A percentile compares a stretch with the other conserved stretches of the same genome.
phyloP scores from a whole-genome alignment of 306 rosid species.

The Vicia villosa region DNA sequence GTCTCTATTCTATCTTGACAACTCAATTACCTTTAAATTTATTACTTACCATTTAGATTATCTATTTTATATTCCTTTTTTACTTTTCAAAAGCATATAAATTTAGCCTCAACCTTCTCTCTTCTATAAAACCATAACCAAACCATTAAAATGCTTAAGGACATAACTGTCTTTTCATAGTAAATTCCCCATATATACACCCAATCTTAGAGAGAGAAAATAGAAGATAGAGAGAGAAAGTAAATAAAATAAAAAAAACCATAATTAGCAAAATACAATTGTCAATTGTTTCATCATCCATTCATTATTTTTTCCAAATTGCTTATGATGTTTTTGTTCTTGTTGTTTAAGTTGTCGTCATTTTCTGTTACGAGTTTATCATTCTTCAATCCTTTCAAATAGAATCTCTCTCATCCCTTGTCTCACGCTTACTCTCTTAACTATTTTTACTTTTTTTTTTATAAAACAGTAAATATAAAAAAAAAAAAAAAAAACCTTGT shows the following conservation, averaged over 20 bases:
- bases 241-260: neutral
- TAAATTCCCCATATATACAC: neutral
- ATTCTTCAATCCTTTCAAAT: constrained; percentile 38
- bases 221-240: constrained; percentile 25
- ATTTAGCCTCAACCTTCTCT: too few species aligned
- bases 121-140: neutral
- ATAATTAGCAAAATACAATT: constrained; percentile 38
- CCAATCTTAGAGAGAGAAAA: constrained; percentile 19
- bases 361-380: constrained; percentile 5
- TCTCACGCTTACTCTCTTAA: constrained; percentile 53
- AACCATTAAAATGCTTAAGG: neutral
- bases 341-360: neutral
- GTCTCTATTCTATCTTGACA: too few species aligned
- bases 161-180: neutral
- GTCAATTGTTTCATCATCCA: constrained; percentile 23
- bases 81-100: too few species aligned
- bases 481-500: neutral
- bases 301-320: constrained; percentile 10
- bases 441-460: constrained; percentile 30
- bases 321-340: neutral
- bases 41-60: too few species aligned
- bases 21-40: too few species aligned
- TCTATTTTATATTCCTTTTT: too few species aligned
- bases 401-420: constrained; percentile 59
- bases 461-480: neutral